phyloP scores from a whole-genome alignment of 2,329 filamentous ascomycete genomes.

The Beauveria bassiana region DNA sequence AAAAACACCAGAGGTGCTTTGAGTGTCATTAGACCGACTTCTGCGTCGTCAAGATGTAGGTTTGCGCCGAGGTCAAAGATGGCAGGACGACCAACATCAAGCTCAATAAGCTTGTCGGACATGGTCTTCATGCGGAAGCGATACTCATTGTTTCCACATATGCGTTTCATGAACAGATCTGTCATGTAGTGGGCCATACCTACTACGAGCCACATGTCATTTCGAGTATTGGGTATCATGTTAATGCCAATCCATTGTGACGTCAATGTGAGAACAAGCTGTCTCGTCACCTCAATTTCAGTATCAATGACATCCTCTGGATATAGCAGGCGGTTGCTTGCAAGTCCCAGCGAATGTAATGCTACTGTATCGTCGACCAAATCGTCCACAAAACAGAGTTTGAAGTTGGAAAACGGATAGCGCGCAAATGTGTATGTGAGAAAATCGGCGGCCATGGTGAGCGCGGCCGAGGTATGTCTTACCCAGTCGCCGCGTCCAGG shows the following conservation, averaged over 20 bases:
- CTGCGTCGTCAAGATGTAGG: conserved; percentile 73
- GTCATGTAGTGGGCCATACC: conserved; percentile 94
- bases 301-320: conserved; percentile 79
- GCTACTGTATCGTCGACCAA: conserved; percentile 66
- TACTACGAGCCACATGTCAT: conserved; percentile 81
- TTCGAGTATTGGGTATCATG: conserved; percentile 72
- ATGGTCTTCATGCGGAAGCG: conserved; percentile 80
- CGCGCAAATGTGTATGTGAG: conserved; percentile 82
- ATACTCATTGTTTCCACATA: conserved; percentile 94
- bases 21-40: conserved; percentile 80
- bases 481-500: conserved; percentile 77
- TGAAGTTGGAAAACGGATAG: conserved; percentile 89
- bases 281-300: conserved; percentile 72
- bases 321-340: conserved; percentile 79
- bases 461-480: conserved; percentile 75
- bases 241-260: conserved; percentile 94
- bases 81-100: conserved; percentile 76
- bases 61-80: conserved; percentile 72
- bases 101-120: conserved; percentile 71
- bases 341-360: conserved; percentile 76
- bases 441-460: conserved; percentile 83
- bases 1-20: conserved; percentile 89
- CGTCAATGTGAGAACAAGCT: conserved; percentile 74
- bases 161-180: conserved; percentile 79
- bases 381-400: conserved; percentile 91